These are phyloP conservation scores for Byssoonygena ceratinophila DNA, from an alignment of 2,329 filamentous ascomycete genomes.

Conservation along the genomic window DNA sequence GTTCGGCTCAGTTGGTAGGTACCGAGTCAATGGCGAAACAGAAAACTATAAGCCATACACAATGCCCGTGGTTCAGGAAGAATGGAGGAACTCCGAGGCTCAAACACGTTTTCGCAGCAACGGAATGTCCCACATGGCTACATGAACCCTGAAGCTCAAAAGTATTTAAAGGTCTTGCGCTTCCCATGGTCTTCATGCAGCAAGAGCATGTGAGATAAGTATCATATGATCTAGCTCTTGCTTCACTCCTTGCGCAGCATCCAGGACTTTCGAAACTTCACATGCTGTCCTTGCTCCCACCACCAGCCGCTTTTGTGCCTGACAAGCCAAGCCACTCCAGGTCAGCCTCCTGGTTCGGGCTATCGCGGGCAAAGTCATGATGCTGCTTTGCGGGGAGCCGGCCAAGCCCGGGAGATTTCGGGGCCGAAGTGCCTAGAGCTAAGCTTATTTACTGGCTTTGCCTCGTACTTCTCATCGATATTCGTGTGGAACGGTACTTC, in stretches of 20 bases:
- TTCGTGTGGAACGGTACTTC: not conserved
- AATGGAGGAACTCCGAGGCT: constrained; percentile 6
- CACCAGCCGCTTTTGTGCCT: not conserved
- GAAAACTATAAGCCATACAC: not conserved
- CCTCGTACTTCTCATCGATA: not conserved
- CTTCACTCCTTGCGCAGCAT: not conserved
- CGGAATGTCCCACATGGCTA: constrained; percentile 2
- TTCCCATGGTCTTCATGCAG: not conserved
- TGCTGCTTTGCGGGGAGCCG: constrained; percentile 5
- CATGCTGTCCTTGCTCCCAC: not conserved
- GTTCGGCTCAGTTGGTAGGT: not conserved
- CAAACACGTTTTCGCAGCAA: not conserved
- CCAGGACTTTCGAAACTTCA: not conserved
- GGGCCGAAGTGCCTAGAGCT: not conserved
- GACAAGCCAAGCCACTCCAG: not conserved
- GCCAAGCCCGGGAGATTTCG: constrained; percentile 10
- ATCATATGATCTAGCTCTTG: not conserved
- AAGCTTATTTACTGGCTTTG: not conserved
- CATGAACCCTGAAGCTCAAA: not conserved
- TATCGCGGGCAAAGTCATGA: not conserved
- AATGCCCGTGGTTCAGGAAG: not conserved
- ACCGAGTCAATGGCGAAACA: not conserved
- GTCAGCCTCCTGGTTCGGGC: not conserved
- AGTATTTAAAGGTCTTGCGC: not conserved
- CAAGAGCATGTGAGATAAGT: constrained; percentile 6